These are phyloP conservation scores for Micromonas pusilla DNA, from an alignment of 139 green algal genomes.

Conservation along the genomic window DNA sequence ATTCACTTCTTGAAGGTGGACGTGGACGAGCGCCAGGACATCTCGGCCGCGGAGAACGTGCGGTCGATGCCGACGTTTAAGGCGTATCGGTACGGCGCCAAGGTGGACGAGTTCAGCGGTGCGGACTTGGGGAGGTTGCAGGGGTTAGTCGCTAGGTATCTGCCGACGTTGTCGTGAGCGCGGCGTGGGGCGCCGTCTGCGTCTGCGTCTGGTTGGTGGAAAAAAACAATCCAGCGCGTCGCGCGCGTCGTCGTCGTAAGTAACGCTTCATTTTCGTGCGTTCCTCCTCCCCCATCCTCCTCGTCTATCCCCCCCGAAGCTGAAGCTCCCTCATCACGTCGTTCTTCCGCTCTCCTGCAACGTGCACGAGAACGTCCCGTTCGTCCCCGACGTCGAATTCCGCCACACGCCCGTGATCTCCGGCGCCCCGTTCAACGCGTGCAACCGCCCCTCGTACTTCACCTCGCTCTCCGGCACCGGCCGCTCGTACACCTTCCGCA, in stretches of 20 bases:
- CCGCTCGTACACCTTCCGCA: not conserved
- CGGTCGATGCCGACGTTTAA: slow-evolving; percentile 79
- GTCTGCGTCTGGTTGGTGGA: no score
- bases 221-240: no score
- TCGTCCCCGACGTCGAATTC: not conserved
- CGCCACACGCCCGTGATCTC: not conserved
- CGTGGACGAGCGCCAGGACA: slow-evolving; percentile 60
- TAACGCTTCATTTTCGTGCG: no score
- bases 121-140: slow-evolving; percentile 5
- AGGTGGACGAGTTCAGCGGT: slow-evolving; percentile 13
- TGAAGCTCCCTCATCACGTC: not conserved
- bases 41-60: slow-evolving; percentile 52
- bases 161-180: not conserved
- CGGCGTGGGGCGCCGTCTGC: no score
- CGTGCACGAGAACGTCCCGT: not conserved
- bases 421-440: not conserved
- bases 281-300: no score
- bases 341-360: not conserved
- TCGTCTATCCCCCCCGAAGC: no score
- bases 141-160: not conserved
- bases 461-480: not conserved
- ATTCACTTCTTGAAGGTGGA: slow-evolving; percentile 72
- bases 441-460: not conserved
- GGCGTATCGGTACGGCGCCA: slow-evolving; percentile 40
- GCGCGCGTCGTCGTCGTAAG: no score